These are phyloP conservation scores for Nyctanthes arbortristis DNA, from an alignment of 257 asterid species.

Conservation along the genomic window DNA sequence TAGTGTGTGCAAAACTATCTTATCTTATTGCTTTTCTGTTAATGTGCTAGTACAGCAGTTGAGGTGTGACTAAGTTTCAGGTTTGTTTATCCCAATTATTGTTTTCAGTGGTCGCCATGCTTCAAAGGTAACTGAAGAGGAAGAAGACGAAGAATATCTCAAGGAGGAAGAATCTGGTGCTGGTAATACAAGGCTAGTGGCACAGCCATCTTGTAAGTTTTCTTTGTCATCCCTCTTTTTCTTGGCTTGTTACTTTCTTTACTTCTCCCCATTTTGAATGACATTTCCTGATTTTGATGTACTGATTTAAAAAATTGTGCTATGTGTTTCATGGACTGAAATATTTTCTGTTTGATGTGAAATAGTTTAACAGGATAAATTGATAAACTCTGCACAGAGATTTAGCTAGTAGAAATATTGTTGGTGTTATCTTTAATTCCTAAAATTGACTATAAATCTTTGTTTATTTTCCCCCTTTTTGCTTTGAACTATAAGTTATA, in stretches of 20 bases:
- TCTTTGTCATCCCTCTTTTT: slow-evolving; percentile 8
- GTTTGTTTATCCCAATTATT: slow-evolving; percentile 10
- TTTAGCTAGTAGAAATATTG: neutral
- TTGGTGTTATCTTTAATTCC: neutral
- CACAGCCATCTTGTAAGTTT: slow-evolving; percentile 92
- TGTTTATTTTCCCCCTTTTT: neutral
- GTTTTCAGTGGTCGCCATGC: slow-evolving; percentile 96
- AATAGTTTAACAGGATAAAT: neutral
- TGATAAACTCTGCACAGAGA: neutral
- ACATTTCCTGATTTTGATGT: slow-evolving; percentile 1
- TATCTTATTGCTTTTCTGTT: neutral
- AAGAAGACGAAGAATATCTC: slow-evolving; percentile 94
- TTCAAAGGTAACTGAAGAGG: slow-evolving; percentile 95
- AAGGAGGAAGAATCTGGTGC: slow-evolving; percentile 92
- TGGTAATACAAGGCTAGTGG: slow-evolving; percentile 84
- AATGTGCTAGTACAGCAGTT: neutral
- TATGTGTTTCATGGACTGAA: neutral
- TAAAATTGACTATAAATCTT: neutral
- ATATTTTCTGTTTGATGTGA: neutral
- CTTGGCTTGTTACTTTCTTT: neutral
- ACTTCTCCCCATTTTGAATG: neutral
- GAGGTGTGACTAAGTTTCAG: neutral
- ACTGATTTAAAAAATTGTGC: neutral
- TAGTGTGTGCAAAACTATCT: neutral
- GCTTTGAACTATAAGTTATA: neutral